Conservation (phyloP, 768 basidiomycete genomes). For the Scleroderma bovista region DNA sequence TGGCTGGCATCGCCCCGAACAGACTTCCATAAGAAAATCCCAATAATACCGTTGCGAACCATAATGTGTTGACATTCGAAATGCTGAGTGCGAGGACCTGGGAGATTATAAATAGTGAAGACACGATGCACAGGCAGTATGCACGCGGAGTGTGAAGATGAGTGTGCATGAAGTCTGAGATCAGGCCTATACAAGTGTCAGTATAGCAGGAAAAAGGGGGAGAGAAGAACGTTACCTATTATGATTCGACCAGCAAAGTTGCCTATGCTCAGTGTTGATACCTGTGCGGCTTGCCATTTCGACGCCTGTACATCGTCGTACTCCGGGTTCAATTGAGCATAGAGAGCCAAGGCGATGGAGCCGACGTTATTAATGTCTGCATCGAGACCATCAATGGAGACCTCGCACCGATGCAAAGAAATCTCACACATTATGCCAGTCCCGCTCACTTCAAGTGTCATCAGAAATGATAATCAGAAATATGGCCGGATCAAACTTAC, state of each 20-base stretch:
- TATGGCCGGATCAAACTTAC: slow-evolving; percentile 36
- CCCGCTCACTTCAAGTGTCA: slow-evolving; percentile 45
- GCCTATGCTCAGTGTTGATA: slow-evolving; percentile 74
- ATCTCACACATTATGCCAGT: slow-evolving; percentile 71
- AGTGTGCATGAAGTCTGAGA: slow-evolving; percentile 60
- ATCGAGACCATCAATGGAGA: not conserved
- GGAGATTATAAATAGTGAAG: slow-evolving; percentile 63
- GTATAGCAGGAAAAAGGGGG: not conserved
- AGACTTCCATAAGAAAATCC: slow-evolving; percentile 60
- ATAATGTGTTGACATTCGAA: slow-evolving; percentile 56
- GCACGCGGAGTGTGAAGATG: slow-evolving; percentile 57
- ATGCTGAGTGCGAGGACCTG: slow-evolving; percentile 60
- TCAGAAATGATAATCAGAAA: not conserved
- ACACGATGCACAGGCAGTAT: too few relatives aligned
- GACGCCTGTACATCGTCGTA: slow-evolving; percentile 68
- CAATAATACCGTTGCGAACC: slow-evolving; percentile 38
- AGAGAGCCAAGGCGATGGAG: slow-evolving; percentile 64
- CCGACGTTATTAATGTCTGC: too few relatives aligned
- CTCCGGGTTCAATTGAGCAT: slow-evolving; percentile 48
- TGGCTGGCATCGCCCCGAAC: slow-evolving; percentile 68
- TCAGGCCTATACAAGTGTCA: slow-evolving; percentile 44
- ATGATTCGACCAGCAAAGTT: slow-evolving; percentile 76
- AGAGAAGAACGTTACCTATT: slow-evolving; percentile 29
- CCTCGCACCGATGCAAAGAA: not conserved
- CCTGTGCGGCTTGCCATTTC: slow-evolving; percentile 79